Evolutionary conservation across 495 filamentous ascomycete genomes (phyloP), one percentile per base, ranked within the genome.

Genomic region (Aspergillus coremiiformis): DNA sequence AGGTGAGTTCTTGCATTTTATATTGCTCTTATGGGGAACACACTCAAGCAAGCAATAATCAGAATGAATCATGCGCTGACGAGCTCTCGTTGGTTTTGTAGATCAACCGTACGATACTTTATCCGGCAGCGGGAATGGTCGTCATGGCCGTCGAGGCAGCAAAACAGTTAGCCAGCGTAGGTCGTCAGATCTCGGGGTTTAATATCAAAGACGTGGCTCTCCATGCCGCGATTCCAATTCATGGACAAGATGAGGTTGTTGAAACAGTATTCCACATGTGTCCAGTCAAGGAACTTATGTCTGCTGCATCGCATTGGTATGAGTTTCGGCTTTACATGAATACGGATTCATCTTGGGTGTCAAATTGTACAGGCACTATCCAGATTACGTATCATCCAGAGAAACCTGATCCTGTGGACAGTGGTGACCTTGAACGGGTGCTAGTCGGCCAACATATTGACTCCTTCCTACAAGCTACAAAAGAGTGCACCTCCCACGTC

Each of bases 91-190:
- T 19, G 8, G 33, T 14, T 3, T 35, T n/a, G 27, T 19, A 49
- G 33, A 52, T 73, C 8, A 58, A 65, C 12, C 17, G 26, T 3
- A 27, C 52, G 0, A 60, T 66, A 5, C 35, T 73, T 0, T 71
- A 66, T 35, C 71, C 73, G 4, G 71, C 55, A 3, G 63, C 70
- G 1, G 71, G 69, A 1, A 68, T 65, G 52, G 30, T 72, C 5
- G 47, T 59, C 7, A 71, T 73, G 66, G 74, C 61, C 0, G 47
- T 75, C 4, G 72, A 77, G 35, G 74, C 66, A 8, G 45, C 59
- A 10, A 56, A 54, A 42, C 67, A 70, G 24, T 49, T 52, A 9
- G 54, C 54, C 14, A 51, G 53, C 23, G 14, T 15, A 44, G 55
- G 32, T 1, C 45, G 51, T 29, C 15, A 8, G 9, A 51, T 67